A percentile compares a stretch with the other conserved stretches of the same genome.
Conservation (phyloP, 768 basidiomycete species). For the Pulveroboletus ravenelii region DNA sequence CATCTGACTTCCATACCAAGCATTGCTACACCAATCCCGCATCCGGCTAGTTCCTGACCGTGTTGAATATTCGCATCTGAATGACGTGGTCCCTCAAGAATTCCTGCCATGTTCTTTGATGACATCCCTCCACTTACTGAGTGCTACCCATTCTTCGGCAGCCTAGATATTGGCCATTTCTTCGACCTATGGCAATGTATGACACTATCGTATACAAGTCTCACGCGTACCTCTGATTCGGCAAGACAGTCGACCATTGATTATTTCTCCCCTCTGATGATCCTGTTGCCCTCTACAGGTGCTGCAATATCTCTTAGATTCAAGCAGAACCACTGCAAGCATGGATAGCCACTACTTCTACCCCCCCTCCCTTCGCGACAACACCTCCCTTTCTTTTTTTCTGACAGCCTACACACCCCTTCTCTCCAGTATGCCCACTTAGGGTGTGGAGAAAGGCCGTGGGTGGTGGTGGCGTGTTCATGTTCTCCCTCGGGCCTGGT, state of each 20-base stretch:
- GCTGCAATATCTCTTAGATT: background rate
- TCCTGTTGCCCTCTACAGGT: background rate
- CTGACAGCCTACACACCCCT: conserved; percentile 1
- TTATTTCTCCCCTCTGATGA: background rate
- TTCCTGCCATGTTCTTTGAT: background rate
- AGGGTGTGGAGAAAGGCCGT: conserved; percentile 12
- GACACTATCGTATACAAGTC: background rate
- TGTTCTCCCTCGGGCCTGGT: background rate
- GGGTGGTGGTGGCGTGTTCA: conserved; percentile 1
- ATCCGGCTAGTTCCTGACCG: background rate
- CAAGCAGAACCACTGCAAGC: background rate
- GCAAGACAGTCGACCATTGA: background rate
- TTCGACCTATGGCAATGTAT: background rate
- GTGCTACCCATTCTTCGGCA: background rate
- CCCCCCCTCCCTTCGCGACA: background rate
- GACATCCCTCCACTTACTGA: background rate
- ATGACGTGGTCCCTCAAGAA: background rate
- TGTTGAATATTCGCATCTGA: background rate
- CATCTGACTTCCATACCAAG: background rate
- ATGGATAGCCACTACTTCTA: background rate
- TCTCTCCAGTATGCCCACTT: conserved; percentile 15
- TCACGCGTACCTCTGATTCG: background rate
- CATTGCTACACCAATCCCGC: background rate
- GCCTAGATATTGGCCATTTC: background rate
- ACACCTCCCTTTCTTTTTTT: background rate